Base-by-base conservation (phyloP, 2,329 filamentous ascomycete genomes). In the Coniochaeta sp. region DNA sequence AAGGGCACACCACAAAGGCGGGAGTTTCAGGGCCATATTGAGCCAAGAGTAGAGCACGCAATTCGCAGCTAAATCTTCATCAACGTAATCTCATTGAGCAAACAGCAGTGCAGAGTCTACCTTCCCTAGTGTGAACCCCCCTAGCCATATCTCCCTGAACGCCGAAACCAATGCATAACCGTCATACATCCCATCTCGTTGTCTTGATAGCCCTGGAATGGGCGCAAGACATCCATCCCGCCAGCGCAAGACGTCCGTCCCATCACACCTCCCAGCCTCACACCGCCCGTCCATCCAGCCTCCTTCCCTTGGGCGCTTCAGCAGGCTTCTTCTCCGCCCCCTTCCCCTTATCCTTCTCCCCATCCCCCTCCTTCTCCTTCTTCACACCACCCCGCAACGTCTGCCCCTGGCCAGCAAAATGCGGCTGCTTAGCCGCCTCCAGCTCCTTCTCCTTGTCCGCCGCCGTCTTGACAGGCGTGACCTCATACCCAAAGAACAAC, bases 401-500 rank as follows among this genome's bases (percentile, higher is more conserved):
- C 67, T 96, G 88, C 0, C 92, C 92, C 57, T 89, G 82, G 0
- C 92, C 92, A 4, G 85, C 82, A 68, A 96, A 96, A 59, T 83
- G 83, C n/a, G 86, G 86, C 57, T 83, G 81, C 54, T 78, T 76
- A 4, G 79, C 76, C n/a, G 82, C 76, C 55, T 83, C 79, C 32
- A 82, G 78, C 53, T 86, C 83, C 54, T 84, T 77, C 49, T 83
- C 81, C 64, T 83, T 84, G 53, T 89, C 83, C 31, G 82, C 86
- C 52, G 86, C 83, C 8, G 88, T 89, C 73, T 90, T 91, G 38
- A 95, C 77, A 0, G 92, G 92, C 67, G 87, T 95, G 65, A 96
- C 80, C 63, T 95, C 87, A 63, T 97, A 99, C 3, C 94, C 94
- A 57, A 99, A 95, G 75, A 99, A 99, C 4, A 99, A 77, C 70